Conservation (phyloP, 176 grass and related monocot genomes). For the Triticum turgidum region DNA sequence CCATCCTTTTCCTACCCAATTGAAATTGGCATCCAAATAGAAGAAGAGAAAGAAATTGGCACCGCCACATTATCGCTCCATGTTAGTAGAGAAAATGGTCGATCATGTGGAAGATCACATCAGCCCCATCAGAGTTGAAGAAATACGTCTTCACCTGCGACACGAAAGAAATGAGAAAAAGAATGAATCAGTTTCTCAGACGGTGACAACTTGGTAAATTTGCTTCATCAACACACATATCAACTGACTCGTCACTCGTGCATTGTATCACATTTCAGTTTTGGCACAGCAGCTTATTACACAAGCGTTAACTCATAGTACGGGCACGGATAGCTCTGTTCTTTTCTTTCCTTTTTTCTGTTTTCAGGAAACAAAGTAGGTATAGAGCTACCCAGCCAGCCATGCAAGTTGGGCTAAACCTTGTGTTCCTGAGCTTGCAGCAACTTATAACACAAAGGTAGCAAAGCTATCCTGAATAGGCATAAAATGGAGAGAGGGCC, state of each 20-base stretch:
- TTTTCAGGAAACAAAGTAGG: not conserved
- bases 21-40: not conserved
- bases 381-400: conserved; percentile 7
- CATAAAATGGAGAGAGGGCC: not conserved
- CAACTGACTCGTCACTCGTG: not conserved
- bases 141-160: conserved; percentile 84
- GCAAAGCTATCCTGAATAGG: conserved; percentile 1
- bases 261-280: not conserved
- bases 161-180: not conserved
- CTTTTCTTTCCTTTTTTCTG: not conserved
- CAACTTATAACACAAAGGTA: not conserved
- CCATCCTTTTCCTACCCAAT: not conserved
- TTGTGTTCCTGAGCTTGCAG: not conserved
- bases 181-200: not conserved
- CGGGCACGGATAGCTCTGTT: not conserved
- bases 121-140: conserved; percentile 76
- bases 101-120: conserved; percentile 93
- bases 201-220: not conserved
- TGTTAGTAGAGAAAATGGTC: conserved; percentile 70
- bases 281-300: not conserved
- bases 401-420: not conserved
- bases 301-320: not conserved
- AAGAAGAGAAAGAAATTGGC: conserved; percentile 8
- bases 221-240: not conserved
- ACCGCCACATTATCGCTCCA: not conserved